Evolutionary conservation across 371 early-diverging fungal genomes (phyloP).

Genomic region (Mortierella sp.): DNA sequence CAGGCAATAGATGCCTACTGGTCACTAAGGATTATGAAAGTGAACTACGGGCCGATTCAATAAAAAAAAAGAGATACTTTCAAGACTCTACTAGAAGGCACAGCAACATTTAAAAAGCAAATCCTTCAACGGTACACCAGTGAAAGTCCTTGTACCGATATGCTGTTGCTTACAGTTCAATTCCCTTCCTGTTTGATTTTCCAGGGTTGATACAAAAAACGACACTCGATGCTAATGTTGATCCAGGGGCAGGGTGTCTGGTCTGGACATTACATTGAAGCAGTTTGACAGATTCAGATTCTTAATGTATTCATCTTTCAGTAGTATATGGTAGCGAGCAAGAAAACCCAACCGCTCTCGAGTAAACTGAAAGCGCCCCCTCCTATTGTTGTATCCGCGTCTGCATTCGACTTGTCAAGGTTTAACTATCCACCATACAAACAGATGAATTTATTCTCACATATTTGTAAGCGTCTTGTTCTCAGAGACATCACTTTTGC

Average conservation of each 20-base stretch:
- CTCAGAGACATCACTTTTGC: too few species aligned
- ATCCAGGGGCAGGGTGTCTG: conserved; percentile 17
- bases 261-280: conserved; percentile 24
- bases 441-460: too few species aligned
- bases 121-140: conserved; percentile 20
- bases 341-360: conserved; percentile 9
- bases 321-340: conserved; percentile 12
- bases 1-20: too few species aligned
- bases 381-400: conserved; percentile 4
- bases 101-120: conserved; percentile 19
- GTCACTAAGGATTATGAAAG: too few species aligned
- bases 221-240: conserved; percentile 13
- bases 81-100: not conserved
- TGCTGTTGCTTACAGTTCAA: conserved; percentile 19
- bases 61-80: too few species aligned
- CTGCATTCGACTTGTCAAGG: not conserved
- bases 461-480: too few species aligned
- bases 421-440: not conserved
- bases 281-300: conserved; percentile 13
- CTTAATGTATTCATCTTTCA: conserved; percentile 10
- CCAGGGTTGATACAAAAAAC: conserved; percentile 18
- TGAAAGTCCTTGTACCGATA: conserved; percentile 21
- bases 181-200: conserved; percentile 29
- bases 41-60: too few species aligned
- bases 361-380: too few species aligned